Percentiles rank a stretch among this genome's conserved stretches.
Evolutionary conservation across 257 asterid species (phyloP).

Genomic region (Solanum okadae): DNA sequence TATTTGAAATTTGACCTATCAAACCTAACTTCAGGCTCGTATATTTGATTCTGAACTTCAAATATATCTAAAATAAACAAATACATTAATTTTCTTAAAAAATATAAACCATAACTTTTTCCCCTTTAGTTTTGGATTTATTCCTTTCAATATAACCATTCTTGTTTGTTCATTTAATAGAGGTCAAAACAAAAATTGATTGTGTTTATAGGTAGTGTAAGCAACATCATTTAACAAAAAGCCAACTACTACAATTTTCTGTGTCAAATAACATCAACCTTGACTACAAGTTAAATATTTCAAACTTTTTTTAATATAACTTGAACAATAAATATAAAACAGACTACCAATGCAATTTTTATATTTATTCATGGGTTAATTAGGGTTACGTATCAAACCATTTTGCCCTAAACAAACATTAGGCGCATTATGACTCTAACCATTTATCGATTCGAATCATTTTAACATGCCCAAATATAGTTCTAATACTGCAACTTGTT

Average conservation of each 20-base stretch:
- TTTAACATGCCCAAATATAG: not conserved
- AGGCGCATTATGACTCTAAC: not conserved
- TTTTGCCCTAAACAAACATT: not conserved
- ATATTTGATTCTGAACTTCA: not conserved
- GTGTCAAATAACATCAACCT: not conserved
- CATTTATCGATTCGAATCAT: not conserved
- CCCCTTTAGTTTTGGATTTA: not conserved
- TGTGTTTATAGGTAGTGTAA: not conserved
- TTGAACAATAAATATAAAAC: not conserved
- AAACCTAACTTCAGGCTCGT: not conserved
- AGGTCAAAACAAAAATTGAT: not conserved
- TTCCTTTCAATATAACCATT: not conserved
- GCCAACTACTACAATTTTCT: not conserved
- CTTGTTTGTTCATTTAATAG: not conserved
- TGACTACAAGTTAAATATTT: not conserved
- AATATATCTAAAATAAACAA: not conserved
- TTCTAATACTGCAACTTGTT: not conserved
- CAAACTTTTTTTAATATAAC: not conserved
- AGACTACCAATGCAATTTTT: not conserved
- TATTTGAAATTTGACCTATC: not conserved
- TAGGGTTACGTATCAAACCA: not conserved
- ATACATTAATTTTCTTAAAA: not conserved
- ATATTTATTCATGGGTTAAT: not conserved
- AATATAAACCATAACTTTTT: not conserved
- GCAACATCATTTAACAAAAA: not conserved